Evolutionary conservation across 2,329 filamentous ascomycete genomes (phyloP).

Genomic region (Fusarium staphyleae): DNA sequence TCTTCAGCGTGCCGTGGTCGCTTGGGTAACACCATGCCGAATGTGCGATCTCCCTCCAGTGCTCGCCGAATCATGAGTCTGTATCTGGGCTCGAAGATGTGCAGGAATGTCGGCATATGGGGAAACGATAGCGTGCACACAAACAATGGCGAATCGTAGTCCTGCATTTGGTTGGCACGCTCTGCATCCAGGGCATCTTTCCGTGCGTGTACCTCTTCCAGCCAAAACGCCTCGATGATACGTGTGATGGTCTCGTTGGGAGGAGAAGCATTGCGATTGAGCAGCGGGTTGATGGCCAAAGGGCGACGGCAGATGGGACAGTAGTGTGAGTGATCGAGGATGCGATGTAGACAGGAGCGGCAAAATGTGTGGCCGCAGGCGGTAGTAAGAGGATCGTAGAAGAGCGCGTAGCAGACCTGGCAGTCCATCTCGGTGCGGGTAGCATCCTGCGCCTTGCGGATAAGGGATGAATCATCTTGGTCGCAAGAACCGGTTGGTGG

Average conservation of each 20-base stretch:
- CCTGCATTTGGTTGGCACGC: constrained; percentile 61
- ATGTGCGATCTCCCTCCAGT: constrained; percentile 75
- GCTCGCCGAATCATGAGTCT: constrained; percentile 86
- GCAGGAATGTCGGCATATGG: constrained; percentile 82
- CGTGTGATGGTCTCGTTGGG: constrained; percentile 69
- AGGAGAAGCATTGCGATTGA: constrained; percentile 52
- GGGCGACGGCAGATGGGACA: constrained; percentile 82
- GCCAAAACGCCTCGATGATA: constrained; percentile 73
- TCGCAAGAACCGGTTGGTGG: constrained; percentile 36
- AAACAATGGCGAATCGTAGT: constrained; percentile 74
- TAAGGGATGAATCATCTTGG: constrained; percentile 38
- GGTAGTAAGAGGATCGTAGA: constrained; percentile 83
- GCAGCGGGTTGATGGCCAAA: constrained; percentile 59
- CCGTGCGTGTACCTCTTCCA: constrained; percentile 67
- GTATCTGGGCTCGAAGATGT: constrained; percentile 93
- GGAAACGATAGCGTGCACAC: constrained; percentile 85
- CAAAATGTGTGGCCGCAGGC: constrained; percentile 91
- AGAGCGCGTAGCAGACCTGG: constrained; percentile 83
- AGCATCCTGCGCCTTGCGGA: constrained; percentile 66
- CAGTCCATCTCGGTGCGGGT: constrained; percentile 80
- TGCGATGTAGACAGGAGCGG: constrained; percentile 76
- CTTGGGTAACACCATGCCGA: constrained; percentile 85
- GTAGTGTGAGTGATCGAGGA: constrained; percentile 77
- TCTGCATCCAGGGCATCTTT: constrained; percentile 63
- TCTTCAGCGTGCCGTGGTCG: constrained; percentile 50